Evolutionary conservation across 768 basidiomycete genomes (phyloP).

Genomic region (Lactifluus volemus): DNA sequence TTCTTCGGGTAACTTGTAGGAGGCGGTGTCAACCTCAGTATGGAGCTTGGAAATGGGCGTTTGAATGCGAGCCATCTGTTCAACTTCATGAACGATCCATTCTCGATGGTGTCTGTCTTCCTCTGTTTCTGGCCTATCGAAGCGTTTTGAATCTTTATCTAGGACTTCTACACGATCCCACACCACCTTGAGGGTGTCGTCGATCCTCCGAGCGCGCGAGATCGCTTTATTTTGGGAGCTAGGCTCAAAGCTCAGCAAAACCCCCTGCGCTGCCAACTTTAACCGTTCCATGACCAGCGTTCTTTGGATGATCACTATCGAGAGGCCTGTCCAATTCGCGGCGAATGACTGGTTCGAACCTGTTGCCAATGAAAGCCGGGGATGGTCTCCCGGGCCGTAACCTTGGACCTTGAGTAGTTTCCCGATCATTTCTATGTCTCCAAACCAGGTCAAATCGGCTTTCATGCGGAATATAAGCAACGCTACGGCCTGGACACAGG

Average conservation of each 20-base stretch:
- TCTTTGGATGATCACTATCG: conserved; percentile 6
- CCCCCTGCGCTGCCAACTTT: not conserved
- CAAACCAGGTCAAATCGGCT: conserved; percentile 1
- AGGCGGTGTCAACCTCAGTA: not conserved
- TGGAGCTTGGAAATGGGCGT: not conserved
- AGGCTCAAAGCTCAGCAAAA: not conserved
- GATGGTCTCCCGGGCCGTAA: not conserved
- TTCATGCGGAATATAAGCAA: conserved; percentile 9
- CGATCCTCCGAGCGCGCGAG: conserved; percentile 1
- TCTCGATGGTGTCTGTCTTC: no score
- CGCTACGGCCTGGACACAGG: conserved; percentile 6
- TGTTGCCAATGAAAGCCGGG: not conserved
- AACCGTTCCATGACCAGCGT: not conserved
- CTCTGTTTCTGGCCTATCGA: no score
- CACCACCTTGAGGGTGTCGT: not conserved
- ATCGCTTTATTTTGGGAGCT: not conserved
- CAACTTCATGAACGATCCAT: not conserved
- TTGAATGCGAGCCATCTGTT: not conserved
- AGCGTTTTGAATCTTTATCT: no score
- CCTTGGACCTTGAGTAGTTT: conserved; percentile 5
- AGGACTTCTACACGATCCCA: not conserved
- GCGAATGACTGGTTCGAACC: conserved; percentile 9
- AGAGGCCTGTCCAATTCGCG: conserved; percentile 15
- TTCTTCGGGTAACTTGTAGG: not conserved
- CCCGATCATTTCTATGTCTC: not conserved